Evolutionary conservation across 169 alveolate genomes (phyloP), one percentile per base, ranked within the genome.

Genomic region (Plasmodium gallinaceum): DNA sequence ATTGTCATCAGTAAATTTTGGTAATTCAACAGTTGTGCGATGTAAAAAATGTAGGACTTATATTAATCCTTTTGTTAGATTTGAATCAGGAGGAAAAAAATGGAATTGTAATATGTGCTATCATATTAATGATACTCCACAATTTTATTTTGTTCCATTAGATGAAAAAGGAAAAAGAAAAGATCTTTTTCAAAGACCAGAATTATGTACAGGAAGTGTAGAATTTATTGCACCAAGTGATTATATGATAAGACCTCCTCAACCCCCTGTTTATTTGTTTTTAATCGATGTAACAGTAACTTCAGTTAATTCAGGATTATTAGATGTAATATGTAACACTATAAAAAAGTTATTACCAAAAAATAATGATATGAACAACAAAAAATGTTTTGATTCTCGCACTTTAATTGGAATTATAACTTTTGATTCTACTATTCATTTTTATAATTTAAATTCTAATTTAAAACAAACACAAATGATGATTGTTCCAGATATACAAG

Each of bases 101-200:
- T 98, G 99, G 99, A 88, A 93, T 51, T 98, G 99, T 93, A 98
- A 98, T 94, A 68, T 98, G 91, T 98, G 99, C 74, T 99, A 98
- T 32, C 94, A 92, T 70, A 92, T 97, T 37, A 98, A 98, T 92
- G 97, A 97, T 75, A 95, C 98, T 39, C 98, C 96, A 46, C 95
- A 93, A 62, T 95, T 95, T 88, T 97, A 97, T 90, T 92, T 93
- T 66, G 88, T 95, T 65, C 92, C 95, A 5, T 72, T 94, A 37
- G 95, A 88, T 57, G 95, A 93, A 57, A 80, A 92, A 26, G 99
- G 98, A 16, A 86, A 94, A 57, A 90, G 99, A 39, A 91, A 94
- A 58, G 99, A 97, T 86, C 73, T 95, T 43, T 90, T 93, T 51
- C 96, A 96, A 54, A 86, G 99, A 46, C 95, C 97, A 0, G 99